These are phyloP conservation scores for Penicillium olsonii DNA, from an alignment of 2,329 filamentous ascomycete species.

Conservation along the genomic window DNA sequence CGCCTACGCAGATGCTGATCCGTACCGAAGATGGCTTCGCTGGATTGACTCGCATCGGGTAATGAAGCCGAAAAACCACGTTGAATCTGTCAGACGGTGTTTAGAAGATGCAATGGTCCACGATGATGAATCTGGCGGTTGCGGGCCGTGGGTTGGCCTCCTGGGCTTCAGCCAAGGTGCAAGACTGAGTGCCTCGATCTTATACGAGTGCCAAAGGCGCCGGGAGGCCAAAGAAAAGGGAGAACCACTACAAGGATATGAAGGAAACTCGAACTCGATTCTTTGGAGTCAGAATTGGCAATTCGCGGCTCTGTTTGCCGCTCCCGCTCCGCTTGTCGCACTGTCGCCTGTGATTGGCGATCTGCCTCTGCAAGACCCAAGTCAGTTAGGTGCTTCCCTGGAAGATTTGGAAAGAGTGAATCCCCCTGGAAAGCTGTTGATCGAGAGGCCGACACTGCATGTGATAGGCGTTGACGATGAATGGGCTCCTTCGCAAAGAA, in stretches of 20 bases:
- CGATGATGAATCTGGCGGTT: conserved; percentile 52
- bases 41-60: not conserved
- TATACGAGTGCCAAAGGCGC: conserved; percentile 59
- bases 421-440: conserved; percentile 24
- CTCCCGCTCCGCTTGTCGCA: conserved; percentile 59
- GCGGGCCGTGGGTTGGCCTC: conserved; percentile 60
- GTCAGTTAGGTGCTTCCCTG: not conserved
- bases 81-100: conserved; percentile 42
- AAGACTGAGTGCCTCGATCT: conserved; percentile 60
- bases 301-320: conserved; percentile 65
- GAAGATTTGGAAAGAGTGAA: not conserved
- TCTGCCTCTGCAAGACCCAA: conserved; percentile 23
- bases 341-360: conserved; percentile 36
- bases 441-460: conserved; percentile 65
- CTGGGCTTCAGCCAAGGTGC: conserved; percentile 69
- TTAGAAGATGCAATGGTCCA: conserved; percentile 43
- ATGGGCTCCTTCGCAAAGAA: not conserved
- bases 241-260: not conserved
- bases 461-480: conserved; percentile 65
- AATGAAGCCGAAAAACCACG: conserved; percentile 52
- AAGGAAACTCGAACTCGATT: not conserved
- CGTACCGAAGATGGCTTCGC: conserved; percentile 62
- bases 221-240: not conserved
- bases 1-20: conserved; percentile 66
- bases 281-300: conserved; percentile 48